Evolutionary conservation across 768 basidiomycete species (phyloP).

Genomic region (Mycena pura): DNA sequence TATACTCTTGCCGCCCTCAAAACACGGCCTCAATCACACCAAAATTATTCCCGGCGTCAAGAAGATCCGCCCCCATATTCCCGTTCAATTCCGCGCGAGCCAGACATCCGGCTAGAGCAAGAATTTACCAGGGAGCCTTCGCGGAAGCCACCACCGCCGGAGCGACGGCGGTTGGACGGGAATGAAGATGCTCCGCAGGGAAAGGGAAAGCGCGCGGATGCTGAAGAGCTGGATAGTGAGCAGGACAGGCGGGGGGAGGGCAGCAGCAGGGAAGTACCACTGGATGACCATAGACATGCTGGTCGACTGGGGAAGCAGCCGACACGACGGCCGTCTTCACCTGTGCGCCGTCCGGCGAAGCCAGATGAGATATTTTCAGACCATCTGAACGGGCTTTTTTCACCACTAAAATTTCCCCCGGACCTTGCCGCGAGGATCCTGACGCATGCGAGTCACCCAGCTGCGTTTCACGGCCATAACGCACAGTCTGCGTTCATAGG

Average conservation of each 20-base stretch:
- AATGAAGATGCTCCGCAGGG: not conserved
- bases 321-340: not conserved
- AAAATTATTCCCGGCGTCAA: slow-evolving; percentile 7
- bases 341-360: slow-evolving; percentile 3
- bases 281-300: not conserved
- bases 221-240: slow-evolving; percentile 1
- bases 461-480: slow-evolving; percentile 74
- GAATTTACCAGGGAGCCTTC: slow-evolving; percentile 1
- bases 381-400: slow-evolving; percentile 69
- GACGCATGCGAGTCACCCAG: slow-evolving; percentile 79
- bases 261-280: slow-evolving; percentile 5
- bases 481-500: slow-evolving; percentile 76
- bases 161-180: not conserved
- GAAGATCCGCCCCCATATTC: slow-evolving; percentile 15
- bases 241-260: not conserved
- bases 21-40: slow-evolving; percentile 19
- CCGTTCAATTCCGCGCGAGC: slow-evolving; percentile 16
- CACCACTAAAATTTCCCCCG: slow-evolving; percentile 70
- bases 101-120: slow-evolving; percentile 15
- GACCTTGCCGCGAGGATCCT: slow-evolving; percentile 76
- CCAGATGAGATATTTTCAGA: slow-evolving; percentile 43
- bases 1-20: slow-evolving; percentile 25
- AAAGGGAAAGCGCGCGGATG: slow-evolving; percentile 5
- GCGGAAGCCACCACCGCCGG: slow-evolving; percentile 3
- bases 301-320: slow-evolving; percentile 3